phyloP scores from a whole-genome alignment of 2,329 filamentous ascomycete genomes.

The Chaetomium sp. region DNA sequence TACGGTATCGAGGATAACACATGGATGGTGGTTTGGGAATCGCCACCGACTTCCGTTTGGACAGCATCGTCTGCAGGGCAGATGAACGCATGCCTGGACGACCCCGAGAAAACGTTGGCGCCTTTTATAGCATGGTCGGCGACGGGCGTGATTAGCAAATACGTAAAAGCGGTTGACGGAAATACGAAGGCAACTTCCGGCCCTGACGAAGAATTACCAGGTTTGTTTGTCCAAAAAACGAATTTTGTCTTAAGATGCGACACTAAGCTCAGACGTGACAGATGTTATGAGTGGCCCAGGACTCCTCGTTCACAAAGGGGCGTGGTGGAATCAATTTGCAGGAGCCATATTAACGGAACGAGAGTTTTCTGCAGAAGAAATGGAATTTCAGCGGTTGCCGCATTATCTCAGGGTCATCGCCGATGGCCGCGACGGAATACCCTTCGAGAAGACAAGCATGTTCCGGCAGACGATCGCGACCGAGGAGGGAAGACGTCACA shows the following conservation, averaged over 20 bases:
- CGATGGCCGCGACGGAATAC: slow-evolving; percentile 2
- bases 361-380: neutral
- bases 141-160: neutral
- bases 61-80: no score
- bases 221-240: neutral
- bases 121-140: neutral
- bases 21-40: no score
- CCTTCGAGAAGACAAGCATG: slow-evolving; percentile 12
- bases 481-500: neutral
- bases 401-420: neutral
- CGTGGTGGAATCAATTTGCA: neutral
- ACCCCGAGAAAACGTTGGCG: neutral
- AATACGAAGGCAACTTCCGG: neutral
- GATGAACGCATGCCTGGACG: neutral
- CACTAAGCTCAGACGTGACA: neutral
- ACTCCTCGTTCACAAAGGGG: neutral
- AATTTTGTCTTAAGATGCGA: neutral
- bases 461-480: slow-evolving; percentile 21
- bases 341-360: neutral
- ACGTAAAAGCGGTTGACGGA: neutral
- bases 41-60: no score
- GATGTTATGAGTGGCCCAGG: neutral
- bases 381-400: neutral
- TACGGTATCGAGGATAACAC: no score
- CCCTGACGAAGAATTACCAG: no score